phyloP scores from a whole-genome alignment of 148 eudicot genomes.

The Silene uniflora region DNA sequence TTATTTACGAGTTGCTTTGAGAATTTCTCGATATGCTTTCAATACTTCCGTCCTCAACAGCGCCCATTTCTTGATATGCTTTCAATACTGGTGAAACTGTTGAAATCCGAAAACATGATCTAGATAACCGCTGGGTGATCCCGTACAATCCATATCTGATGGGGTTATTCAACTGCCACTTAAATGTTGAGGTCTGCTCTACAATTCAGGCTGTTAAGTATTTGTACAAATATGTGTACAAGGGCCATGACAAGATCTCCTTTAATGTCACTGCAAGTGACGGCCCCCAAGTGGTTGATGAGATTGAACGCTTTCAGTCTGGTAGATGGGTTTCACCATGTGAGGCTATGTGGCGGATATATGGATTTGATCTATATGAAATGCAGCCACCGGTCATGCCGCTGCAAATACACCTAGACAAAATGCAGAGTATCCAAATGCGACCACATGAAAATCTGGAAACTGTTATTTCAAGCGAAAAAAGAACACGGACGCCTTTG shows the following conservation, averaged over 20 bases:
- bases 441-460: not conserved
- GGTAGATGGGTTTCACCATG: no score
- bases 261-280: not conserved
- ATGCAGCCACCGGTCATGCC: not conserved
- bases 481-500: not conserved
- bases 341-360: not conserved
- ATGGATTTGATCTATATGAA: not conserved
- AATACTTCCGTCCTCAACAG: slow-evolving; percentile 51
- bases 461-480: no score
- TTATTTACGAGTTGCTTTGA: slow-evolving; percentile 68
- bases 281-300: not conserved
- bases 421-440: not conserved
- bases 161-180: not conserved
- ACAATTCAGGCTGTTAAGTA: not conserved
- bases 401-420: no score
- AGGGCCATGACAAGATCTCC: not conserved
- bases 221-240: no score
- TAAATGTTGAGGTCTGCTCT: not conserved
- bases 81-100: not conserved
- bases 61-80: no score
- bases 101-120: not conserved
- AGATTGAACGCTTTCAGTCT: no score
- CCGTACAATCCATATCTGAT: not conserved
- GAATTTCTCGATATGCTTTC: slow-evolving; percentile 61
- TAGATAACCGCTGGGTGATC: not conserved